Conservation (phyloP, 805 yeast genomes). For the Myxozyma melibiosi region DNA sequence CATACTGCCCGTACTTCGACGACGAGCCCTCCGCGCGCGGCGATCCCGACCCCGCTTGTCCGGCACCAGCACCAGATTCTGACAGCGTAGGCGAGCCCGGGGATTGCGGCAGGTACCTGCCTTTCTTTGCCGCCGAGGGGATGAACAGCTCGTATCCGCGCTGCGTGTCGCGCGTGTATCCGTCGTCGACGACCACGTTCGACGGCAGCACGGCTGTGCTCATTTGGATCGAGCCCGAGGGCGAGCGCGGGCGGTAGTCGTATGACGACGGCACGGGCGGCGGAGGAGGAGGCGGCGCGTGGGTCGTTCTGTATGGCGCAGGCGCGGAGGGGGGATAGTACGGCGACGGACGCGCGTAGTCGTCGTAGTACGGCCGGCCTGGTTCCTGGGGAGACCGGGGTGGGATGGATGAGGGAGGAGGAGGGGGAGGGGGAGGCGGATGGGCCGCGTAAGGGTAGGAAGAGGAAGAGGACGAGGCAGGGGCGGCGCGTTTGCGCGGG, state of each 20-base stretch:
- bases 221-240: constrained; percentile 5
- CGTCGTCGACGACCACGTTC: constrained; percentile 19
- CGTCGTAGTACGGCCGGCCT: constrained; percentile 3
- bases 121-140: constrained; percentile 26
- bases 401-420: not conserved
- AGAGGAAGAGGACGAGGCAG: not conserved
- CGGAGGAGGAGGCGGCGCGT: constrained; percentile 5
- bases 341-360: constrained; percentile 2
- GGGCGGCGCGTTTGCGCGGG: not conserved
- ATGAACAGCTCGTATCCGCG: constrained; percentile 30
- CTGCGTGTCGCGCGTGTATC: constrained; percentile 25
- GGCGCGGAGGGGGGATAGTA: constrained; percentile 1
- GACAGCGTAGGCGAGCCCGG: not conserved
- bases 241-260: not conserved
- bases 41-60: not conserved
- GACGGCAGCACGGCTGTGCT: constrained; percentile 9
- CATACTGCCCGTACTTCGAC: not conserved
- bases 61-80: not conserved
- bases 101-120: constrained; percentile 11
- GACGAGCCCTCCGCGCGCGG: constrained; percentile 5
- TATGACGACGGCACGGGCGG: not conserved
- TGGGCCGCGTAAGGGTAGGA: not conserved
- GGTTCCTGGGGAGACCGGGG: not conserved
- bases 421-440: constrained; percentile 1
- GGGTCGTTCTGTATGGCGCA: not conserved